Evolutionary conservation across 192 early-diverging fungal genomes (phyloP).

Genomic region (Linnemannia schmuckeri): DNA sequence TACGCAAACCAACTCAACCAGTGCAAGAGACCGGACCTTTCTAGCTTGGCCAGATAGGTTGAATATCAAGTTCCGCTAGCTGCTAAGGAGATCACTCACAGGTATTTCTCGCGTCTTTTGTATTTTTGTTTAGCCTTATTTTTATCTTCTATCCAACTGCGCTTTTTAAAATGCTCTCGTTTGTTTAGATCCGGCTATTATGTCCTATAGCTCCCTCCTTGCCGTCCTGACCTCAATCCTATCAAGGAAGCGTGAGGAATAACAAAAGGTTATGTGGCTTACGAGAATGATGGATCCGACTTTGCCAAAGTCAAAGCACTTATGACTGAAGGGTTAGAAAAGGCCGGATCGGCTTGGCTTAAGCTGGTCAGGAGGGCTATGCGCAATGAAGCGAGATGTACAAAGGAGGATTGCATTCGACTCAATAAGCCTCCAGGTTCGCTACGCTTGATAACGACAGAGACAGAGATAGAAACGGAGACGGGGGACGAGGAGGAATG

Average conservation of each 20-base stretch:
- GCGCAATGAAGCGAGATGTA: slow-evolving; percentile 1
- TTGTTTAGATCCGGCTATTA: slow-evolving; percentile 17
- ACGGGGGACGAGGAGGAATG: no score
- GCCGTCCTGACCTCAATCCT: slow-evolving; percentile 24
- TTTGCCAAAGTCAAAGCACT: neutral
- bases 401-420: no score
- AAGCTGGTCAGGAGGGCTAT: neutral
- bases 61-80: slow-evolving; percentile 4
- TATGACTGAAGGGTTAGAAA: neutral
- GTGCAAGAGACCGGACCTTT: neutral
- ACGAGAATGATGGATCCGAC: slow-evolving; percentile 16
- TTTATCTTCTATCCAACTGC: no score
- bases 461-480: no score
- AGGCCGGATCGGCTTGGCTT: neutral
- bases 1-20: neutral
- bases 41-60: neutral
- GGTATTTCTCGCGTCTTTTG: slow-evolving; percentile 2
- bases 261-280: slow-evolving; percentile 15
- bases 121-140: neutral
- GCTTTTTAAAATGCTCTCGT: neutral
- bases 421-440: no score
- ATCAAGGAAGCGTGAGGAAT: slow-evolving; percentile 36
- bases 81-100: neutral
- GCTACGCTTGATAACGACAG: no score
- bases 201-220: slow-evolving; percentile 30